Evolutionary conservation across 108 stramenopile species (phyloP).

Genomic region (Skeletonema marinoi): DNA sequence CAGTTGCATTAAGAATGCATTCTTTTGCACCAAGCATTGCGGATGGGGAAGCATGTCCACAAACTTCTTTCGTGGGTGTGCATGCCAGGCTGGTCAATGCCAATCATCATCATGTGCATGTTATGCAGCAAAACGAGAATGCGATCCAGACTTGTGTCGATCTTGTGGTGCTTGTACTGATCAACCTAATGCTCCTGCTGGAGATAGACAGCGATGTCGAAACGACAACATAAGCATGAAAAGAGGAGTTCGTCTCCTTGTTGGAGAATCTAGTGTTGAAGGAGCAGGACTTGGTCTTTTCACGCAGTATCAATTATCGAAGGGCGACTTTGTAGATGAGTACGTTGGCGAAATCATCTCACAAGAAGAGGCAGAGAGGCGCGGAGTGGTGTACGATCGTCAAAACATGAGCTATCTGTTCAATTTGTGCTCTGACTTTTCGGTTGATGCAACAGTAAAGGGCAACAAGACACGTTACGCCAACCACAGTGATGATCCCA

Average conservation of each 20-base stretch:
- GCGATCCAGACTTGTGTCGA: conserved; percentile 86
- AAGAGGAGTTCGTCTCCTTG: conserved; percentile 60
- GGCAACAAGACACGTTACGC: conserved; percentile 84
- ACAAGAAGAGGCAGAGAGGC: conserved; percentile 85
- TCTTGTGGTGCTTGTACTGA: conserved; percentile 69
- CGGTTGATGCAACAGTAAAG: conserved; percentile 79
- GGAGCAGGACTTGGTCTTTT: conserved; percentile 87
- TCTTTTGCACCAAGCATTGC: conserved; percentile 84
- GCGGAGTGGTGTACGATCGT: conserved; percentile 81
- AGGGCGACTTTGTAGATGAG: conserved; percentile 83
- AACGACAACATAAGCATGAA: conserved; percentile 79
- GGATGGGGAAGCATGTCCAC: conserved; percentile 55
- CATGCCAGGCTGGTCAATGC: conserved; percentile 61
- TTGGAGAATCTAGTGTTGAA: conserved; percentile 63
- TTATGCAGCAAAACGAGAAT: conserved; percentile 77
- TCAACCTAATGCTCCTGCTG: conserved; percentile 50
- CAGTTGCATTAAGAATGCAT: conserved; percentile 62
- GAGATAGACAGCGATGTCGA: conserved; percentile 56
- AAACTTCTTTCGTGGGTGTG: conserved; percentile 82
- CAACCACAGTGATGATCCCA: conserved; percentile 81
- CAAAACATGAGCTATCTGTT: conserved; percentile 80
- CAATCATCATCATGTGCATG: conserved; percentile 68
- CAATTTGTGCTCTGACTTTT: conserved; percentile 70
- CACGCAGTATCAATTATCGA: conserved; percentile 62
- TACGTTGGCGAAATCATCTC: conserved; percentile 86